Percentiles rank a stretch among this genome's conserved stretches.
Conservation (phyloP, 192 early-diverging fungal genomes). For the Backusella macrospora region DNA sequence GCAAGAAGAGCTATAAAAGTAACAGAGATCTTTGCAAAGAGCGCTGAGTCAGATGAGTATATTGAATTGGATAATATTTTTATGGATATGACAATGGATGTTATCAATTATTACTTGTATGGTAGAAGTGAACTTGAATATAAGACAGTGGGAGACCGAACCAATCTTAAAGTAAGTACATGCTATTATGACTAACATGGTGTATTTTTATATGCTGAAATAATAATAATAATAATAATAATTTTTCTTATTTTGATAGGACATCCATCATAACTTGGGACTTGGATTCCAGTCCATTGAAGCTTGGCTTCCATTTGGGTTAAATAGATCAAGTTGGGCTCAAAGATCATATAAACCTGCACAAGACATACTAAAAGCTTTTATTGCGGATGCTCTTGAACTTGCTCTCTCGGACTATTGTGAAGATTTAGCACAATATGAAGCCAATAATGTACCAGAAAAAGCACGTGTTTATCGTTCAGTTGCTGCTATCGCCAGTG, state of each 20-base stretch:
- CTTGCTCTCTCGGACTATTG: conserved; percentile 1
- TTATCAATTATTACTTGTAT: conserved; percentile 45
- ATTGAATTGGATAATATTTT: conserved; percentile 38
- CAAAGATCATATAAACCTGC: conserved; percentile 28
- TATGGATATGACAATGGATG: conserved; percentile 42
- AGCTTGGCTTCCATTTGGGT: conserved; percentile 32
- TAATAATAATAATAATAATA: background rate
- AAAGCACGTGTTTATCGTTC: conserved; percentile 2
- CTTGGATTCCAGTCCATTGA: conserved; percentile 33
- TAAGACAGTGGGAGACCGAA: conserved; percentile 27
- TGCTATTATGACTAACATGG: background rate
- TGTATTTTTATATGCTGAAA: background rate
- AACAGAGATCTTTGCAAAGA: conserved; percentile 1
- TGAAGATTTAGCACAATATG: background rate
- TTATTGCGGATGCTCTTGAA: conserved; percentile 32
- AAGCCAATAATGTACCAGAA: background rate
- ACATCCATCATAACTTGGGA: conserved; percentile 22
- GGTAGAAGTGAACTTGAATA: conserved; percentile 36
- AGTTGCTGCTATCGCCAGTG: conserved; percentile 27
- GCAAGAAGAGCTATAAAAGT: conserved; percentile 16
- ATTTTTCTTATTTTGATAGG: background rate
- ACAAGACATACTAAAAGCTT: conserved; percentile 31
- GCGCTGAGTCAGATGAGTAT: background rate
- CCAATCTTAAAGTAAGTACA: conserved; percentile 37
- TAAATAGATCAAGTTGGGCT: conserved; percentile 40